Evolutionary conservation across 331 rosid species (phyloP).

Genomic region (Rhamnella rubrinervis): DNA sequence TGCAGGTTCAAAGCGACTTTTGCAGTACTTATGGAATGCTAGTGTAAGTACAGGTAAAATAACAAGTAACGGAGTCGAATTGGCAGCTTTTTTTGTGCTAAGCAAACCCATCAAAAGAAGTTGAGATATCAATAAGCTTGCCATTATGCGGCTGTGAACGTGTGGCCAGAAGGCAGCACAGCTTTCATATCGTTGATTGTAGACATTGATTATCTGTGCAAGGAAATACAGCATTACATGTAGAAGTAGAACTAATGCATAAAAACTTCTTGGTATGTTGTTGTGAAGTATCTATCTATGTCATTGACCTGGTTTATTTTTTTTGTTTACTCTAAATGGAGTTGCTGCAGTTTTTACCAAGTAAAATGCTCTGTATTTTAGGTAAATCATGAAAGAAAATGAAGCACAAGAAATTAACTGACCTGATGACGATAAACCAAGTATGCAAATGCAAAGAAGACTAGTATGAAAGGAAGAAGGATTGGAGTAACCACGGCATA

Average conservation of each 20-base stretch:
- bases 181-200: conserved; percentile 90
- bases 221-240: conserved; percentile 3
- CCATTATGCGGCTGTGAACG: conserved; percentile 90
- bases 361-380: not conserved
- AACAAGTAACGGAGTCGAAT: conserved; percentile 85
- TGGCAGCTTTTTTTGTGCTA: conserved; percentile 94
- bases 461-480: conserved; percentile 88
- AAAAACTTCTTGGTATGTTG: not conserved
- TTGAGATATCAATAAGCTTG: conserved; percentile 90
- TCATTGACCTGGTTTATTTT: not conserved
- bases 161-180: conserved; percentile 99
- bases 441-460: conserved; percentile 96
- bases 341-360: not conserved
- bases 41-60: conserved; percentile 72
- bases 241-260: conserved; percentile 1
- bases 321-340: not conserved
- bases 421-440: conserved; percentile 99
- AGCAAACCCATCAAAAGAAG: conserved; percentile 87
- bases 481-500: conserved; percentile 91
- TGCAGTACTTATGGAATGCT: conserved; percentile 84
- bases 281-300: not conserved
- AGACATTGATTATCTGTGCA: conserved; percentile 89
- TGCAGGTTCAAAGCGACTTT: conserved; percentile 86
- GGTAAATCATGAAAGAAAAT: not conserved
- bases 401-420: conserved; percentile 22